phyloP scores from a whole-genome alignment of 2,329 filamentous ascomycete species.

The Ceratocystis eucalypticola region DNA sequence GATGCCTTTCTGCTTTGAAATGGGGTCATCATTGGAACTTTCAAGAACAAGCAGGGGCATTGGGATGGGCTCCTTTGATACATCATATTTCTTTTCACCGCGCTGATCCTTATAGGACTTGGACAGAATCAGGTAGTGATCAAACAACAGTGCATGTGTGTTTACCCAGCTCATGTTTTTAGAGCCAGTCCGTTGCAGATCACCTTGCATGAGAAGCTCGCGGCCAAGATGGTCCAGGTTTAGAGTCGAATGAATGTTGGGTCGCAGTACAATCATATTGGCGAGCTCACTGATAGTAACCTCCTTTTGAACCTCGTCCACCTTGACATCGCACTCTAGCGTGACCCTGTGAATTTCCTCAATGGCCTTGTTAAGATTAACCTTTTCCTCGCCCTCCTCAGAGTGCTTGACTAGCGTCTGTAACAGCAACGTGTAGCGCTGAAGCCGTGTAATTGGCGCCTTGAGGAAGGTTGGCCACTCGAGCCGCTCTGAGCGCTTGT shows the following conservation, averaged over 20 bases:
- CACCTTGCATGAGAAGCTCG: constrained; percentile 76
- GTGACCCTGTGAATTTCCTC: constrained; percentile 86
- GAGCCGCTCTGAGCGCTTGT: constrained; percentile 68
- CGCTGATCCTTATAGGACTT: constrained; percentile 64
- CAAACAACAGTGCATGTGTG: constrained; percentile 84
- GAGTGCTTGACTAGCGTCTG: constrained; percentile 70
- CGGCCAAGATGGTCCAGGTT: constrained; percentile 90
- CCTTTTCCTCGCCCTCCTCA: constrained; percentile 77
- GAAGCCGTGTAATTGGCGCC: constrained; percentile 79
- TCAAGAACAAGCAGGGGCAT: constrained; percentile 93
- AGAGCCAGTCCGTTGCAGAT: constrained; percentile 75
- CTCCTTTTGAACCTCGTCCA: constrained; percentile 84
- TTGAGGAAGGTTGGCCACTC: constrained; percentile 94
- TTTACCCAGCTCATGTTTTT: constrained; percentile 90
- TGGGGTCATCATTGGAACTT: constrained; percentile 80
- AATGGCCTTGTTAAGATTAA: constrained; percentile 69
- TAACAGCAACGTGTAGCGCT: constrained; percentile 76
- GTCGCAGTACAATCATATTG: constrained; percentile 68
- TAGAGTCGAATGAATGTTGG: constrained; percentile 76
- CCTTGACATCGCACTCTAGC: constrained; percentile 78
- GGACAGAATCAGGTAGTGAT: constrained; percentile 88
- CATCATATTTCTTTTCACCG: constrained; percentile 77
- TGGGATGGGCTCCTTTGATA: constrained; percentile 80
- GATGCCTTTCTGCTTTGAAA: constrained; percentile 69
- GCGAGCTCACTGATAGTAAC: constrained; percentile 77